These are phyloP conservation scores for Penicillium odoratum DNA, from an alignment of 495 filamentous ascomycete genomes.

Conservation along the genomic window DNA sequence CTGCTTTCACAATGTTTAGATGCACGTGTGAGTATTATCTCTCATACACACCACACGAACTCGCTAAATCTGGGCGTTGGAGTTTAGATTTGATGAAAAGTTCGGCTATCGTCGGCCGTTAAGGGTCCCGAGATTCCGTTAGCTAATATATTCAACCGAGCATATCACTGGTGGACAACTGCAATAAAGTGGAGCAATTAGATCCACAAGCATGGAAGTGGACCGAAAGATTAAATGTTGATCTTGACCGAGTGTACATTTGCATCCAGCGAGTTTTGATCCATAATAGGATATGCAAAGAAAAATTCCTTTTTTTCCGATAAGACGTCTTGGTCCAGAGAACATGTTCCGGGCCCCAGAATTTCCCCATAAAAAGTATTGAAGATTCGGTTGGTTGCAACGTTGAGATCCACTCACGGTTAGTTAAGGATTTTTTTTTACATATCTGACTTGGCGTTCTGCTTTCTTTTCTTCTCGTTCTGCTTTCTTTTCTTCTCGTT, in stretches of 20 bases:
- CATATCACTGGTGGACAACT: neutral
- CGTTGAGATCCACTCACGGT: slow-evolving; percentile 21
- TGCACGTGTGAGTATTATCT: no score
- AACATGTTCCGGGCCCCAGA: slow-evolving; percentile 21
- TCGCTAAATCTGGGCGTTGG: neutral
- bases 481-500: neutral
- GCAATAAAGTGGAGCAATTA: neutral
- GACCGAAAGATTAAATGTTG: slow-evolving; percentile 21
- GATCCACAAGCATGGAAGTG: slow-evolving; percentile 15
- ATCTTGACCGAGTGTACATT: slow-evolving; percentile 13
- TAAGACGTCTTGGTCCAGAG: slow-evolving; percentile 18
- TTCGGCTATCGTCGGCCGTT: slow-evolving; percentile 23
- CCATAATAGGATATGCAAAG: slow-evolving; percentile 18
- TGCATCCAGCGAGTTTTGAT: slow-evolving; percentile 11
- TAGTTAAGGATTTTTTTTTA: slow-evolving; percentile 18
- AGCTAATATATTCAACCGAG: slow-evolving; percentile 25
- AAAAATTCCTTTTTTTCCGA: slow-evolving; percentile 12
- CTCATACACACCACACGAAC: neutral
- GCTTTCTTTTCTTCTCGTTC: neutral
- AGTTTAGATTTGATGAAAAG: neutral
- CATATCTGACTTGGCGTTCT: slow-evolving; percentile 2
- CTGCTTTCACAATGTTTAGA: no score
- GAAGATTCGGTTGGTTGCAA: slow-evolving; percentile 23
- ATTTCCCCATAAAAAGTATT: slow-evolving; percentile 16
- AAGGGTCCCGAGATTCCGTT: slow-evolving; percentile 19